Base-by-base conservation (phyloP, 140 eudicot species). In the Anethum foeniculum region DNA sequence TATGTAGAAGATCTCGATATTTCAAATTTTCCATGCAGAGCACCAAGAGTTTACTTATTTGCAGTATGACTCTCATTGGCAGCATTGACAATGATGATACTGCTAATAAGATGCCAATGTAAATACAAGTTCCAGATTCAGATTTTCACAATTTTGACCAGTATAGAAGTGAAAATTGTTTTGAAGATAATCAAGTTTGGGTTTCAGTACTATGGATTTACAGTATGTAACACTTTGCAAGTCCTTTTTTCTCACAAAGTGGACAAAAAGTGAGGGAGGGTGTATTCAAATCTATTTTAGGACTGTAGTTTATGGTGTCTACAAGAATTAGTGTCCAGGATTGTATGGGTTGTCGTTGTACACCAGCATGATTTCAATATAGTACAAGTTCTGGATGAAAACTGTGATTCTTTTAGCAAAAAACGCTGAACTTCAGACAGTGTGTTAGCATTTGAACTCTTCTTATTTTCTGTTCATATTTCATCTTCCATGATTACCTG, bases 1-100 rank as follows among this genome's bases (percentile, higher is more conserved):
- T 76, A 21, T 80, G 83, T 80, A 88, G 79, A 80, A 79, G 82
- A 78, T 46, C 71, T 11, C 62, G 39, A 62, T 18, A 73, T 39
- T 68, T 28, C 48, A 71, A 83, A 74, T 75, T 54, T 54, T 54
- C 62, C 25, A 7, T 2, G n/a, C 28, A 25, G 4, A 25, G 71
- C 71, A 62, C 71, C 36, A 10, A 4, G 18, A 62, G 7, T 10
- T 52, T 25, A 8, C 71, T 62, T 62, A 27, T 62, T 62, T 62
- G 36, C 2, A 54, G 62, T 54, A 54, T 54, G 10, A 6, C 8
- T 54, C 25, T 54, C n/a, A 18, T 0, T 54, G 62, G 25, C 25
- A 54, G 3, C 62, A 19, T 21, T 54, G 62, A 6, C 36, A 62
- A n/a, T 11, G 69, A n/a, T 62, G 69, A 25, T 11, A 25, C 36